phyloP scores from a whole-genome alignment of 495 filamentous ascomycete species.

The Aspergillus incahuasiensis region DNA sequence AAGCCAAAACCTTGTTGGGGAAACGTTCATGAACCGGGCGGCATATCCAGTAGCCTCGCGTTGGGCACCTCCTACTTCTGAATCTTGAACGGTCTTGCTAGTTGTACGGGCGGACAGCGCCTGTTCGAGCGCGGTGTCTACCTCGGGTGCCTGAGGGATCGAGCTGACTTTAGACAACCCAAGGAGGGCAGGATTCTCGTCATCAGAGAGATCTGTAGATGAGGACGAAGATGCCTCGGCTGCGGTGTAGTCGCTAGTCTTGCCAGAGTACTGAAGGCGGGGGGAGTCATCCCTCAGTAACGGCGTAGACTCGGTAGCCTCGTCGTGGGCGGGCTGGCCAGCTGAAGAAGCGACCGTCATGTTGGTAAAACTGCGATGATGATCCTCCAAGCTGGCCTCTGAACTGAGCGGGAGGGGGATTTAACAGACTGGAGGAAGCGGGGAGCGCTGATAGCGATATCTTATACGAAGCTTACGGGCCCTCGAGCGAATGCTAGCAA shows the following conservation, averaged over 20 bases:
- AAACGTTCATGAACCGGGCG: constrained; percentile 42
- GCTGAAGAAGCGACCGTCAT: constrained; percentile 9
- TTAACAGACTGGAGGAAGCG: neutral
- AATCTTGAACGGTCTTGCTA: constrained; percentile 10
- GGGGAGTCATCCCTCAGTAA: constrained; percentile 15
- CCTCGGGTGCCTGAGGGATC: constrained; percentile 27
- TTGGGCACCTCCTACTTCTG: constrained; percentile 4
- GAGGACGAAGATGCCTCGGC: constrained; percentile 19
- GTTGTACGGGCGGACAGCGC: constrained; percentile 16
- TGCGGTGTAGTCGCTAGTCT: neutral
- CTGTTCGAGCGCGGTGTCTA: constrained; percentile 28
- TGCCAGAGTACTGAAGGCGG: constrained; percentile 7
- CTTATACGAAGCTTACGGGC: neutral
- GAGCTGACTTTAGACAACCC: constrained; percentile 28
- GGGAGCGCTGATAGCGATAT: neutral
- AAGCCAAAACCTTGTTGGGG: constrained; percentile 45
- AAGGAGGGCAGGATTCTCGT: constrained; percentile 23
- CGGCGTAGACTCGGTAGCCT: constrained; percentile 24
- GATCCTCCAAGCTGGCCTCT: neutral
- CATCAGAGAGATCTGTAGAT: constrained; percentile 1
- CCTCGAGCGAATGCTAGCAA: neutral
- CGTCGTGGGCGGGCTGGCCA: neutral
- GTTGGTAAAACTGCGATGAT: neutral
- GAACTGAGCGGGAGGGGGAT: neutral
- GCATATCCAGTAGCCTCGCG: constrained; percentile 25